phyloP scores from a whole-genome alignment of 108 stramenopile genomes.

The Aurantiochytrium sp. region DNA sequence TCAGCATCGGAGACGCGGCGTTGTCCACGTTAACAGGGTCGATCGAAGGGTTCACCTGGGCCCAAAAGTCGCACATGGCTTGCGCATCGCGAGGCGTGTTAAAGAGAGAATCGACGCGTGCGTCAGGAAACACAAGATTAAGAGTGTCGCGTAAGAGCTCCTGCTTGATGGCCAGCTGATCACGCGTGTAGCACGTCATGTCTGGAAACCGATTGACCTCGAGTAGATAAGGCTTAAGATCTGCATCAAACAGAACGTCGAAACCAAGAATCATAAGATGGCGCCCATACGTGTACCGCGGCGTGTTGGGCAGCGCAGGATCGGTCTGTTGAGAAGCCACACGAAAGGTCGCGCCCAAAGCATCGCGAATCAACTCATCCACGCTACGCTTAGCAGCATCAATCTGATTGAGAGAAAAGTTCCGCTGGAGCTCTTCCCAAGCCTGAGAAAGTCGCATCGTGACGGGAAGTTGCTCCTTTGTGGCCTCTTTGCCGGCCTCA shows the following conservation, averaged over 20 bases:
- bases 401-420: neutral
- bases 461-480: neutral
- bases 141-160: neutral
- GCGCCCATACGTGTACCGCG: neutral
- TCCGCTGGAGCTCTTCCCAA: neutral
- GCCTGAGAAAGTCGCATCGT: neutral
- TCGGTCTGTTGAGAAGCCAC: neutral
- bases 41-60: neutral
- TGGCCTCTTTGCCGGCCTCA: neutral
- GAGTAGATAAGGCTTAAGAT: neutral
- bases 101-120: neutral
- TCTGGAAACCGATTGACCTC: neutral
- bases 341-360: neutral
- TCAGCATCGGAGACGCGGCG: neutral
- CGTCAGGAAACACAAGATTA: neutral
- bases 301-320: neutral
- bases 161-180: constrained; percentile 9
- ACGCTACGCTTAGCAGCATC: neutral
- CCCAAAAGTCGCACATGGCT: neutral
- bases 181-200: neutral
- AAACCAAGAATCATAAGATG: neutral
- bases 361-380: neutral
- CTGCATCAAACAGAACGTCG: neutral
- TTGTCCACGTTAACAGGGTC: neutral
- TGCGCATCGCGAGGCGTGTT: neutral